These are phyloP conservation scores for Pneumocystis sp. DNA, from an alignment of 1,139 yeast species.

Conservation along the genomic window DNA sequence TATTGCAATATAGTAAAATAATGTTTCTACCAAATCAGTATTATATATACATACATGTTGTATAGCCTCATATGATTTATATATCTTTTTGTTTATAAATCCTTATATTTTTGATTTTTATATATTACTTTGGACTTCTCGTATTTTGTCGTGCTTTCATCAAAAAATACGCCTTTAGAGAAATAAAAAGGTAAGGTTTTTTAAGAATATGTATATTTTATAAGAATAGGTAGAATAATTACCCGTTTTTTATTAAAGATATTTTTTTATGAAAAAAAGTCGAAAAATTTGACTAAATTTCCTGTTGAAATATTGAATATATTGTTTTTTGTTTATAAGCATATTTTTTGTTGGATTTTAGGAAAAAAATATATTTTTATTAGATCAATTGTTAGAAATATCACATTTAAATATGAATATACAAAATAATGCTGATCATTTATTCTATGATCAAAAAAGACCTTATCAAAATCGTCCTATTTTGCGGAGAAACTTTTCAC, in stretches of 20 bases:
- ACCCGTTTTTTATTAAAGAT: too few species aligned
- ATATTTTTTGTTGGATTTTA: neutral
- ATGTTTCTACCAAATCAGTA: neutral
- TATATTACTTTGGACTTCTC: too few species aligned
- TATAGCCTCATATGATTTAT: too few species aligned
- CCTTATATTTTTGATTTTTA: too few species aligned
- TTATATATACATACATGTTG: too few species aligned
- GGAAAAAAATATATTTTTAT: neutral
- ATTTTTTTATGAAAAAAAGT: neutral
- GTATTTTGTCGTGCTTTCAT: neutral
- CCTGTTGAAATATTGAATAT: neutral
- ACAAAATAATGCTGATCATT: neutral
- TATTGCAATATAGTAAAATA: neutral
- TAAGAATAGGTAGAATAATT: too few species aligned
- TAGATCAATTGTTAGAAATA: neutral
- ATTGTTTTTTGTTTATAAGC: neutral
- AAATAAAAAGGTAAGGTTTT: neutral
- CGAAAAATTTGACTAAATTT: too few species aligned
- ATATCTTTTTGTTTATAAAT: too few species aligned
- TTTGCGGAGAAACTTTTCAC: neutral
- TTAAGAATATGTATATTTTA: neutral
- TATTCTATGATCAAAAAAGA: neutral
- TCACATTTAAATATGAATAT: neutral
- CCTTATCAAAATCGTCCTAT: neutral
- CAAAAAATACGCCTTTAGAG: neutral